Conservation (phyloP, 345 rosid genomes). For the Hypericum perforatum region DNA sequence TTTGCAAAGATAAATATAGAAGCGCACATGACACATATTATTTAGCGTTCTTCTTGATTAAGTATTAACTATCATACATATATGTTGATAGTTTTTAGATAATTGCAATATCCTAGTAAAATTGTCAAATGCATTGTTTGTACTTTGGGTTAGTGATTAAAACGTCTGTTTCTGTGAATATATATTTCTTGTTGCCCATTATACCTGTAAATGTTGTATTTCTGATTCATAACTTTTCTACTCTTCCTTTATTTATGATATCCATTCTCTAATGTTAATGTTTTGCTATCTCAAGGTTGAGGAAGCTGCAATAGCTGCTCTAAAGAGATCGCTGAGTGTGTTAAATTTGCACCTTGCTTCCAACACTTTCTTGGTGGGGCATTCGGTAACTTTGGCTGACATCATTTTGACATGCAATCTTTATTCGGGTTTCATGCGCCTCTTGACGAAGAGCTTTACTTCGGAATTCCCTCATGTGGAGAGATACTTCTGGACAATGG, state of each 20-base stretch:
- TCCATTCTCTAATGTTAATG: neutral
- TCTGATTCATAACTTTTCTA: neutral
- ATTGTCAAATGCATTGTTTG: no score
- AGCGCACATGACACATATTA: no score
- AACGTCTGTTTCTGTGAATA: no score
- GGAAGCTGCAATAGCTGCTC: constrained; percentile 57
- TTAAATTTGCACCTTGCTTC: constrained; percentile 62
- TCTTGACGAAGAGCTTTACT: constrained; percentile 75
- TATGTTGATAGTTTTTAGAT: no score
- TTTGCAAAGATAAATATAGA: no score
- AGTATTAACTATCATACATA: no score
- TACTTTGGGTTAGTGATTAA: no score
- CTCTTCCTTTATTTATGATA: neutral
- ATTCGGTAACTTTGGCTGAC: constrained; percentile 83
- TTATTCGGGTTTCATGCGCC: constrained; percentile 30
- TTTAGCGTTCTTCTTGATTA: no score
- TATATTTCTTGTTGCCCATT: no score
- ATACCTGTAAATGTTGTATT: neutral
- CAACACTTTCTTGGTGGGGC: constrained; percentile 84
- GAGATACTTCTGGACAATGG: constrained; percentile 95
- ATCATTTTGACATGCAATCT: constrained; percentile 70
- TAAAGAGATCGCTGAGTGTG: constrained; percentile 78
- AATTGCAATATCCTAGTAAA: no score
- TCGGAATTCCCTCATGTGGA: constrained; percentile 91
- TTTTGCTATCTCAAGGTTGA: constrained; percentile 43